A percentile compares a stretch with the other conserved stretches of the same genome.
Evolutionary conservation across 257 asterid genomes (phyloP).

Genomic region (Fraxinus excelsior): DNA sequence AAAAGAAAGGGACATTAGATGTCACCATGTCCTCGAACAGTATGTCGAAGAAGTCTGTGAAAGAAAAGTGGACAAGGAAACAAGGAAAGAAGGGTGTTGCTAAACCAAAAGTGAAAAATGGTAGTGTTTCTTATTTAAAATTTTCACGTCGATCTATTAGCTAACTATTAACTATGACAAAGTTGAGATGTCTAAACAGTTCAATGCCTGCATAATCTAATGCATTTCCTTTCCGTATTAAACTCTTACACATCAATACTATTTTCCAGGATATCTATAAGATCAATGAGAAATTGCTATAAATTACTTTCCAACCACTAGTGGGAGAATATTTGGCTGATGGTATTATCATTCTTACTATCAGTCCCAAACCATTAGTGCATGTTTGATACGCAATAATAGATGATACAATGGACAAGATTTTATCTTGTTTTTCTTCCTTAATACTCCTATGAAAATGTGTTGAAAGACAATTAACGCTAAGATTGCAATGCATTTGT

Average conservation of each 20-base stretch:
- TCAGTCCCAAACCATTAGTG: too few relatives aligned
- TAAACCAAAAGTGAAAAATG: constrained; percentile 42
- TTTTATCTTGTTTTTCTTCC: too few relatives aligned
- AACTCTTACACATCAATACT: background rate
- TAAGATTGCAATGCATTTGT: background rate
- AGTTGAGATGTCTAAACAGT: constrained; percentile 10
- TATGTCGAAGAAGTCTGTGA: constrained; percentile 29
- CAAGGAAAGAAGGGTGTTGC: constrained; percentile 33
- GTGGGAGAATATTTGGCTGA: too few relatives aligned
- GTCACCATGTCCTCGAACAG: constrained; percentile 17
- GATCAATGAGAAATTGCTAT: too few relatives aligned
- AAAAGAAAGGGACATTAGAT: constrained; percentile 25
- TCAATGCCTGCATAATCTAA: background rate
- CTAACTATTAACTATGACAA: constrained; percentile 10
- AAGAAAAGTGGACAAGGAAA: constrained; percentile 29
- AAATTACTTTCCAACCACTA: too few relatives aligned
- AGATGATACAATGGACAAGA: too few relatives aligned
- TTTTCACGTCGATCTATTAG: background rate
- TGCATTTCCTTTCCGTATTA: constrained; percentile 13
- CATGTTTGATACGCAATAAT: too few relatives aligned
- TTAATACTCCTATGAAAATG: too few relatives aligned
- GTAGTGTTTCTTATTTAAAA: constrained; percentile 41
- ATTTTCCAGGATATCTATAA: background rate
- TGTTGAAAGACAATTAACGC: background rate
- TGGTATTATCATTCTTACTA: too few relatives aligned